A percentile compares a stretch with the other conserved stretches of the same genome.
Evolutionary conservation across 2,329 filamentous ascomycete species (phyloP).

Genomic region (Colletotrichum melonis): DNA sequence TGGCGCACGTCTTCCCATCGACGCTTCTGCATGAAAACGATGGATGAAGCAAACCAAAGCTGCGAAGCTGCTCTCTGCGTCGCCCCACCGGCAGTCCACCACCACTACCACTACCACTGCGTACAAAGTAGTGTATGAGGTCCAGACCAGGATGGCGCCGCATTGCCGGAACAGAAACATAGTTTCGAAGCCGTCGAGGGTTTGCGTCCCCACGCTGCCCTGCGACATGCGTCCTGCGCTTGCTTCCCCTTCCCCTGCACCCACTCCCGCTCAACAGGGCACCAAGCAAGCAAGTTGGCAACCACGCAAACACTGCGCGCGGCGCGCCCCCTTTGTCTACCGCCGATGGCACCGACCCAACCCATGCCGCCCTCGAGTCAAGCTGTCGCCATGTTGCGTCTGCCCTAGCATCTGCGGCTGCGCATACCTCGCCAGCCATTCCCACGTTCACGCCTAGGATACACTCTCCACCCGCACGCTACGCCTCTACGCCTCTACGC

Average conservation of each 20-base stretch:
- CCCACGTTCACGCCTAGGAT: no score
- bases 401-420: no score
- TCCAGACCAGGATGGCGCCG: background rate
- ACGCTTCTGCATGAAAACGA: background rate
- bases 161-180: background rate
- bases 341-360: background rate
- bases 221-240: background rate
- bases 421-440: no score
- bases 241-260: background rate
- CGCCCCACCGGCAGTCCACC: background rate
- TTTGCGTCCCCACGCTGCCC: background rate
- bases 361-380: background rate
- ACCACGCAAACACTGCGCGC: background rate
- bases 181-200: constrained; percentile 3
- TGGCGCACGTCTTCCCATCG: no score
- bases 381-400: no score
- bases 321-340: no score
- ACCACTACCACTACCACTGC: background rate
- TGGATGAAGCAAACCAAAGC: background rate
- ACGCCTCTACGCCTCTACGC: no score
- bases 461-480: no score
- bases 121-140: background rate
- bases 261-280: background rate
- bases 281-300: background rate
- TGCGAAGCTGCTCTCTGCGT: background rate